Evolutionary conservation across 768 basidiomycete species (phyloP).

Genomic region (Suillus placidus): DNA sequence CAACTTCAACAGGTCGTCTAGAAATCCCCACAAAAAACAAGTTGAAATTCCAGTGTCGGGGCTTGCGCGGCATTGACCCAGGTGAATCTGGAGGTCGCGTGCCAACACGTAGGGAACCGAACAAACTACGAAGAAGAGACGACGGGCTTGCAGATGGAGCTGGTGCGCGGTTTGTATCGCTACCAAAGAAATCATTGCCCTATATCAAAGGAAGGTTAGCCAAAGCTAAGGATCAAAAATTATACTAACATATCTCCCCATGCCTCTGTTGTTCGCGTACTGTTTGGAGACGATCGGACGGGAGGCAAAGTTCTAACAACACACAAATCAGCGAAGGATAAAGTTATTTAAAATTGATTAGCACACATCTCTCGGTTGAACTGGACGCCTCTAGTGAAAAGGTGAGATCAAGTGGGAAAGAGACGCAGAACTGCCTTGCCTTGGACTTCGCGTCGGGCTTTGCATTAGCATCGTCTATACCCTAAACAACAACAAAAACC

Average conservation of each 20-base stretch:
- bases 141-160: not conserved
- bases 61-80: not conserved
- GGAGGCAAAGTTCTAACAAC: not conserved
- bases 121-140: not conserved
- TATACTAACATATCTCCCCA: slow-evolving; percentile 1
- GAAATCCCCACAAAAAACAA: not conserved
- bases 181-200: not conserved
- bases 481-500: not conserved
- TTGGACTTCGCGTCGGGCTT: not conserved
- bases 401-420: not conserved
- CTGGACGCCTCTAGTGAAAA: not conserved
- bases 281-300: not conserved
- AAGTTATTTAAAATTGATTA: not conserved
- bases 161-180: not conserved
- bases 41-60: not conserved
- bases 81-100: not conserved
- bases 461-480: not conserved
- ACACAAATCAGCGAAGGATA: not conserved
- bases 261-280: slow-evolving; percentile 21
- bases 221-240: not conserved
- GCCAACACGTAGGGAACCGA: not conserved
- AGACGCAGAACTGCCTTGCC: not conserved
- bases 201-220: not conserved
- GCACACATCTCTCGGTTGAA: not conserved
- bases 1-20: not conserved